Conservation (phyloP, 495 filamentous ascomycete species). For the Physcia stellaris region DNA sequence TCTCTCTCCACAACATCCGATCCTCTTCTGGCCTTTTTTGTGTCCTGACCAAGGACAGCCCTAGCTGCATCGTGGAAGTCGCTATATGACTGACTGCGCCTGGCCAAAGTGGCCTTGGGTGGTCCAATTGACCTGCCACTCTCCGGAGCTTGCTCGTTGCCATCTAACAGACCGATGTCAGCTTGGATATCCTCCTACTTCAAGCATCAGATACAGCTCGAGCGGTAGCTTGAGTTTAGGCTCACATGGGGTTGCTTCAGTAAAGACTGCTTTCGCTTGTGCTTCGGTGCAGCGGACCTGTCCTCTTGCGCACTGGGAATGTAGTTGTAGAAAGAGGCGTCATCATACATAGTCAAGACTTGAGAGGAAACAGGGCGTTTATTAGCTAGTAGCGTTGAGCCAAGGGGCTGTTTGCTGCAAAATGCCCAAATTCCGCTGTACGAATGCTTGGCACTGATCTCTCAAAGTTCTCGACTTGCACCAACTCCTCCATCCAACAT, state of each 20-base stretch:
- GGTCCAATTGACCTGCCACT: conserved; percentile 26
- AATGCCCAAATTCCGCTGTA: conserved; percentile 7
- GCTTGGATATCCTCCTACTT: conserved; percentile 27
- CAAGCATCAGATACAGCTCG: conserved; percentile 22
- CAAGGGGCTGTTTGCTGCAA: neutral
- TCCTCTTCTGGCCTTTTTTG: conserved; percentile 16
- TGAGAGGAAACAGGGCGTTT: too few relatives aligned
- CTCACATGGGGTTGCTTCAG: conserved; percentile 58
- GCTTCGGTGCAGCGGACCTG: conserved; percentile 25
- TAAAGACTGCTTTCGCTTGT: conserved; percentile 47
- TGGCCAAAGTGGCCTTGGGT: conserved; percentile 44
- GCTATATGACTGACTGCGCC: conserved; percentile 62
- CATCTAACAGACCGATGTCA: conserved; percentile 29
- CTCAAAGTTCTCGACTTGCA: conserved; percentile 1
- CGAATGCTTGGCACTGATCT: neutral
- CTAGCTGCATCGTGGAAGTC: conserved; percentile 56
- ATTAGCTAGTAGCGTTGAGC: too few relatives aligned
- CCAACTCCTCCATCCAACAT: too few relatives aligned
- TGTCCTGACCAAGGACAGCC: conserved; percentile 37
- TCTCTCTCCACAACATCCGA: conserved; percentile 26
- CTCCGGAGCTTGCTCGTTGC: conserved; percentile 25
- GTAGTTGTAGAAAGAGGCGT: conserved; percentile 55
- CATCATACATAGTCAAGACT: conserved; percentile 58
- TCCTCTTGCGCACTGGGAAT: conserved; percentile 38
- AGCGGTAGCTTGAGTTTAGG: conserved; percentile 14